phyloP scores from a whole-genome alignment of 2,329 filamentous ascomycete genomes.

The Spiromastix sp. region DNA sequence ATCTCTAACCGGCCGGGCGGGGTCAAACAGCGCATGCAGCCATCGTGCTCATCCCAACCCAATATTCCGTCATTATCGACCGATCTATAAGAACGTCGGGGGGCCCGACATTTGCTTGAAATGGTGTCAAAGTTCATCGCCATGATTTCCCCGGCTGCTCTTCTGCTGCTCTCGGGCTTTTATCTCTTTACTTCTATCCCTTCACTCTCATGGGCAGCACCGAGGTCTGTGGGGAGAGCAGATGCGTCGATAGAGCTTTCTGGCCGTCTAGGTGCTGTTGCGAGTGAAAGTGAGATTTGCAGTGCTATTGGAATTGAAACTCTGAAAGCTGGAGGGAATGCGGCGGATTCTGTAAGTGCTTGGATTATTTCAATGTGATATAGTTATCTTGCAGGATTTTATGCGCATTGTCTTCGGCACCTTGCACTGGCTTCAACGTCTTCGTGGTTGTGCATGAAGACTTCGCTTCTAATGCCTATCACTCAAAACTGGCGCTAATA shows the following conservation, averaged over 20 bases:
- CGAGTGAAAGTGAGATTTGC: slow-evolving; percentile 59
- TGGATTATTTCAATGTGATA: not conserved
- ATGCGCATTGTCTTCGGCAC: no score
- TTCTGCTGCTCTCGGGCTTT: slow-evolving; percentile 8
- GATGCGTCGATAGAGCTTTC: not conserved
- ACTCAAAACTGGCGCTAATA: not conserved
- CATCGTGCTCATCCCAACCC: no score
- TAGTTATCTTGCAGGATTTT: no score
- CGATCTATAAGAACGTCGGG: no score
- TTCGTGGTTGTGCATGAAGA: not conserved
- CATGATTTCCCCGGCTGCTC: slow-evolving; percentile 6
- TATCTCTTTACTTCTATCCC: slow-evolving; percentile 10
- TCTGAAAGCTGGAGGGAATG: slow-evolving; percentile 55
- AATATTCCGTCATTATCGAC: no score
- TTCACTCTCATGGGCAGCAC: slow-evolving; percentile 4
- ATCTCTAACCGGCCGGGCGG: no score
- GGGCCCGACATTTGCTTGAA: no score
- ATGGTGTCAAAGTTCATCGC: slow-evolving; percentile 7
- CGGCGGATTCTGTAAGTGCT: slow-evolving; percentile 54
- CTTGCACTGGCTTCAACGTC: no score
- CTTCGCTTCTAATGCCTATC: not conserved
- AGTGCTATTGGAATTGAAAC: slow-evolving; percentile 58
- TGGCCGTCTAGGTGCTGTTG: slow-evolving; percentile 49
- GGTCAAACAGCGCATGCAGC: no score
- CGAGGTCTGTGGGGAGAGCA: not conserved